Conservation (phyloP, 345 rosid genomes). For the Sisymbrium irio region DNA sequence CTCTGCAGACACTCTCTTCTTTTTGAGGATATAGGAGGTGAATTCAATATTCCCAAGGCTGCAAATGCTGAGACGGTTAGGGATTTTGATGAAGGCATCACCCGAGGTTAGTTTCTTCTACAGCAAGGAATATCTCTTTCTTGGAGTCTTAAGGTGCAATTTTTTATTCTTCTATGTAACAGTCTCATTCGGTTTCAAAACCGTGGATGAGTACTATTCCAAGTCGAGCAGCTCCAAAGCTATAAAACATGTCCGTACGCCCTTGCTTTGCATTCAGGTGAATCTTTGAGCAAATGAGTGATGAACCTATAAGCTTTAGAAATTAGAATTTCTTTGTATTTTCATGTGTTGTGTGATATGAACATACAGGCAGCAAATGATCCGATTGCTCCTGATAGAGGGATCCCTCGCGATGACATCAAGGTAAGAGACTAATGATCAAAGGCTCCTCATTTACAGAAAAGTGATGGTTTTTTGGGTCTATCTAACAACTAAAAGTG, state of each 20-base stretch:
- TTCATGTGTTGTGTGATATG: neutral
- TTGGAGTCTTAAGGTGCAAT: conserved; percentile 1
- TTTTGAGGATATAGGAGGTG: conserved; percentile 85
- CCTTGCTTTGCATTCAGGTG: conserved; percentile 94
- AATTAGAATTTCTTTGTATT: neutral
- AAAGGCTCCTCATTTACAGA: neutral
- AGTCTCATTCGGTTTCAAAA: conserved; percentile 93
- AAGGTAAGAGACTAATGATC: conserved; percentile 42
- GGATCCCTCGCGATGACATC: conserved; percentile 82
- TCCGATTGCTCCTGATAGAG: conserved; percentile 86
- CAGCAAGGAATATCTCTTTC: neutral
- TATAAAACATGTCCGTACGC: conserved; percentile 56
- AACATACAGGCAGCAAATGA: conserved; percentile 76
- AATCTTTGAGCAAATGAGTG: neutral
- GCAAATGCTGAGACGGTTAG: conserved; percentile 75
- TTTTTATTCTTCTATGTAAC: conserved; percentile 21
- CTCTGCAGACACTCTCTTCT: conserved; percentile 71
- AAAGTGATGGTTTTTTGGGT: neutral
- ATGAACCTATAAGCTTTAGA: neutral
- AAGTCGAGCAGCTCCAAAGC: conserved; percentile 79
- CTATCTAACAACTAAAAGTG: conserved; percentile 11
- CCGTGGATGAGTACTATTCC: conserved; percentile 85
- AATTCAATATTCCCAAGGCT: conserved; percentile 62
- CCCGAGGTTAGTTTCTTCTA: conserved; percentile 51
- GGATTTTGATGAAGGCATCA: conserved; percentile 82